phyloP scores from a whole-genome alignment of 1,139 yeast species.

The Suhomyces maxii region DNA sequence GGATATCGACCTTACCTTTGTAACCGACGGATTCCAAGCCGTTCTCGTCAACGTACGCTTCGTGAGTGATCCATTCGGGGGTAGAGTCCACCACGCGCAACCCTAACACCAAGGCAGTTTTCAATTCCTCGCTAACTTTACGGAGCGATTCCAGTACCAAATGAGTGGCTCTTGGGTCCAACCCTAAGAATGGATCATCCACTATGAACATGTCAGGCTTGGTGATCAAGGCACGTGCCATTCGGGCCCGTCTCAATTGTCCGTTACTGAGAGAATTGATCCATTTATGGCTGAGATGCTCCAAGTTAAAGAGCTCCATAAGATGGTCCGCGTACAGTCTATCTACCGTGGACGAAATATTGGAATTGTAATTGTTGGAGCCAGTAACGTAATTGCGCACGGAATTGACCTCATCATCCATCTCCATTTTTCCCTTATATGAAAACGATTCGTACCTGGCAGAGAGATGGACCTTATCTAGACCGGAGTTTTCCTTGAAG shows the following conservation, averaged over 20 bases:
- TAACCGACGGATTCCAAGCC: conserved; percentile 56
- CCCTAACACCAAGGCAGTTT: conserved; percentile 59
- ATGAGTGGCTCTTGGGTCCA: conserved; percentile 72
- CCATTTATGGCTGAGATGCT: conserved; percentile 66
- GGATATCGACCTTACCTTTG: conserved; percentile 21
- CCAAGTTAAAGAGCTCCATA: conserved; percentile 53
- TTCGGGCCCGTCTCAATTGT: conserved; percentile 84
- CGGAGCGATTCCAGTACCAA: conserved; percentile 52
- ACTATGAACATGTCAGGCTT: conserved; percentile 67
- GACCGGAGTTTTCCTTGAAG: conserved; percentile 56
- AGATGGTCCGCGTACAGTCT: conserved; percentile 39
- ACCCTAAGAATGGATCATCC: conserved; percentile 90
- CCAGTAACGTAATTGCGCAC: conserved; percentile 57
- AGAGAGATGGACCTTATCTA: conserved; percentile 74
- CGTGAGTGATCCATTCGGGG: conserved; percentile 78
- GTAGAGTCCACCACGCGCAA: conserved; percentile 70
- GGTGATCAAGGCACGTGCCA: conserved; percentile 70
- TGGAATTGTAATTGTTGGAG: conserved; percentile 48
- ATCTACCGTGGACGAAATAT: conserved; percentile 16
- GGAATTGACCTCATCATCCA: conserved; percentile 75
- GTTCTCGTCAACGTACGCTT: conserved; percentile 57
- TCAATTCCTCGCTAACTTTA: conserved; percentile 26
- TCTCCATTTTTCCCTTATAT: conserved; percentile 54
- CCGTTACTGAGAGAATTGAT: conserved; percentile 90
- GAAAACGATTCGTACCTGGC: conserved; percentile 83